A percentile compares a stretch with the other conserved stretches of the same genome.
Conservation (phyloP, 2,329 filamentous ascomycete genomes). For the Cytospora chrysosperma region DNA sequence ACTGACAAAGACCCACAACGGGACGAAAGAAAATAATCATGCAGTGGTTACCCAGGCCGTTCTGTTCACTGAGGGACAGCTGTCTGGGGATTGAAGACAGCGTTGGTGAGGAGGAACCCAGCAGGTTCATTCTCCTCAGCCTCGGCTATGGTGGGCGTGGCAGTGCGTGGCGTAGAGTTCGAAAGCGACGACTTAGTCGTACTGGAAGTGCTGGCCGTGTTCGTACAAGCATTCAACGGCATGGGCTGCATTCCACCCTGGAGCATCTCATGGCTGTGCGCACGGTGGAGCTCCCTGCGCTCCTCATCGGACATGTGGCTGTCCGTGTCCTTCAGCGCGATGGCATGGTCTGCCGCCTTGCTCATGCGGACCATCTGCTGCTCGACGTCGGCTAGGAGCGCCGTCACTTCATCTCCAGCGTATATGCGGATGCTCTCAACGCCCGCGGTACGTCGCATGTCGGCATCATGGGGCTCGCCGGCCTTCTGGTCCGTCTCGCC, state of each 20-base stretch:
- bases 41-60: no score
- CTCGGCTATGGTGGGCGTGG: constrained; percentile 32
- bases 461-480: constrained; percentile 27
- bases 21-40: background rate
- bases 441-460: constrained; percentile 38
- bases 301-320: constrained; percentile 35
- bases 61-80: background rate
- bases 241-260: constrained; percentile 37
- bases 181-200: constrained; percentile 16
- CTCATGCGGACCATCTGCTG: constrained; percentile 53
- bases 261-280: constrained; percentile 53
- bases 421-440: constrained; percentile 69
- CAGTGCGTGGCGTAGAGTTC: constrained; percentile 18
- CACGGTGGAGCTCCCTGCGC: constrained; percentile 44
- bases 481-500: background rate
- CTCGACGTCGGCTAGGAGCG: constrained; percentile 66
- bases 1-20: constrained; percentile 7
- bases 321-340: constrained; percentile 35
- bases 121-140: constrained; percentile 30
- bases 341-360: constrained; percentile 36
- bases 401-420: constrained; percentile 65
- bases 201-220: constrained; percentile 16
- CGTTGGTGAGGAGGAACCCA: constrained; percentile 47
- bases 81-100: constrained; percentile 46
- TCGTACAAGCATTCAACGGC: constrained; percentile 30